Evolutionary conservation across 2,329 filamentous ascomycete species (phyloP).

Genomic region (Nemania diffusa): DNA sequence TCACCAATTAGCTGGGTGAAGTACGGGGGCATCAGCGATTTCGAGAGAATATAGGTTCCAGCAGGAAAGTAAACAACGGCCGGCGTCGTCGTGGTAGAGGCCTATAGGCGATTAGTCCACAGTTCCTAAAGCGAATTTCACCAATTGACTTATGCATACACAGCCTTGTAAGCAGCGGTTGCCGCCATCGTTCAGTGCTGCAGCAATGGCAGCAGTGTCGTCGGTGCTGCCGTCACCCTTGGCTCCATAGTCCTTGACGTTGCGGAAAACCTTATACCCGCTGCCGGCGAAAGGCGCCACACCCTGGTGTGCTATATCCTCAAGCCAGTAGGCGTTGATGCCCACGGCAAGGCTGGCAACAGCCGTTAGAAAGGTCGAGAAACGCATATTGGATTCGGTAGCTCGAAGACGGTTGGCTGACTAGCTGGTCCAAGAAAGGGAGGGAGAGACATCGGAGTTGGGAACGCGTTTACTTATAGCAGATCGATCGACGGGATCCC

Average conservation of each 20-base stretch:
- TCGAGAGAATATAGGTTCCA: slow-evolving; percentile 66
- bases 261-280: slow-evolving; percentile 59
- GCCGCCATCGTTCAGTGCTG: slow-evolving; percentile 54
- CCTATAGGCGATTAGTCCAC: slow-evolving; percentile 42
- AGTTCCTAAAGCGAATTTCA: not conserved
- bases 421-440: slow-evolving; percentile 31
- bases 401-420: slow-evolving; percentile 29
- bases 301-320: slow-evolving; percentile 54
- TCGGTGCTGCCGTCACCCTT: slow-evolving; percentile 58
- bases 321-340: slow-evolving; percentile 50
- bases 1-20: slow-evolving; percentile 72
- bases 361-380: slow-evolving; percentile 47
- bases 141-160: slow-evolving; percentile 46
- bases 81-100: slow-evolving; percentile 54
- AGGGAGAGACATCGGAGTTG: slow-evolving; percentile 30
- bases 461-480: slow-evolving; percentile 42
- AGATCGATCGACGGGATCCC: slow-evolving; percentile 30
- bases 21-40: slow-evolving; percentile 70
- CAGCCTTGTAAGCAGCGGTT: slow-evolving; percentile 56
- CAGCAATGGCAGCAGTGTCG: slow-evolving; percentile 59
- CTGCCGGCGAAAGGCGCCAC: slow-evolving; percentile 55
- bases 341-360: slow-evolving; percentile 46
- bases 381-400: slow-evolving; percentile 45
- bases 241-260: slow-evolving; percentile 60
- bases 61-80: slow-evolving; percentile 58